Conservation (phyloP, 2,329 filamentous ascomycete genomes). For the Periglandula ipomoeae region DNA sequence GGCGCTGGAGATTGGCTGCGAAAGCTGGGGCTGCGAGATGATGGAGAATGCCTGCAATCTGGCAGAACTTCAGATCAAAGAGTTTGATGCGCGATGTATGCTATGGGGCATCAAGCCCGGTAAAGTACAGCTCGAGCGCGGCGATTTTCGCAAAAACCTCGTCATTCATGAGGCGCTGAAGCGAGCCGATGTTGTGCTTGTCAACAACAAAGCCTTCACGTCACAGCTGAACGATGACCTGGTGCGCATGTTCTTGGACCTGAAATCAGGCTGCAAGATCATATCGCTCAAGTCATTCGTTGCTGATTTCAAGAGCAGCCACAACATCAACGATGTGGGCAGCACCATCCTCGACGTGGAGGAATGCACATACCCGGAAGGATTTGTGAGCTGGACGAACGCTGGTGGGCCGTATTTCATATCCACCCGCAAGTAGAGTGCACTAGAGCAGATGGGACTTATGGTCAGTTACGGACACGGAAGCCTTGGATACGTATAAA, state of each 20-base stretch:
- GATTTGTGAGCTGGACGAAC: constrained; percentile 88
- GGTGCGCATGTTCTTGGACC: constrained; percentile 81
- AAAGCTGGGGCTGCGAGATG: constrained; percentile 94
- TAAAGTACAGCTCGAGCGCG: constrained; percentile 67
- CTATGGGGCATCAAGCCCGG: constrained; percentile 84
- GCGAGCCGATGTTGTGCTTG: constrained; percentile 86
- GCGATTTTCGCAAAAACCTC: constrained; percentile 71
- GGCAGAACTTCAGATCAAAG: constrained; percentile 68
- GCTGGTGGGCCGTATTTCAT: constrained; percentile 80
- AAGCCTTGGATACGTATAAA: constrained; percentile 12
- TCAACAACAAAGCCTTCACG: constrained; percentile 97
- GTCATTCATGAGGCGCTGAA: constrained; percentile 65
- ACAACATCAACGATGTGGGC: constrained; percentile 71
- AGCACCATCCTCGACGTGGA: constrained; percentile 74
- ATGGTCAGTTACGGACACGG: constrained; percentile 18
- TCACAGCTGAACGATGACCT: constrained; percentile 77
- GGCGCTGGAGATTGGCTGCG: constrained; percentile 84
- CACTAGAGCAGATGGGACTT: constrained; percentile 18
- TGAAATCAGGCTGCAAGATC: constrained; percentile 84
- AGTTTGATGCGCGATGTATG: constrained; percentile 76
- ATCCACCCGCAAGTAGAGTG: constrained; percentile 59
- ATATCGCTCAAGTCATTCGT: constrained; percentile 91
- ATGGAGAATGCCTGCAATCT: constrained; percentile 84
- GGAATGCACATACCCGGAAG: constrained; percentile 49
- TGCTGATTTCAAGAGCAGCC: constrained; percentile 63